Percentiles rank a stretch among this genome's conserved stretches.
Conservation (phyloP, 805 yeast species). For the Lipomyces kockii region DNA sequence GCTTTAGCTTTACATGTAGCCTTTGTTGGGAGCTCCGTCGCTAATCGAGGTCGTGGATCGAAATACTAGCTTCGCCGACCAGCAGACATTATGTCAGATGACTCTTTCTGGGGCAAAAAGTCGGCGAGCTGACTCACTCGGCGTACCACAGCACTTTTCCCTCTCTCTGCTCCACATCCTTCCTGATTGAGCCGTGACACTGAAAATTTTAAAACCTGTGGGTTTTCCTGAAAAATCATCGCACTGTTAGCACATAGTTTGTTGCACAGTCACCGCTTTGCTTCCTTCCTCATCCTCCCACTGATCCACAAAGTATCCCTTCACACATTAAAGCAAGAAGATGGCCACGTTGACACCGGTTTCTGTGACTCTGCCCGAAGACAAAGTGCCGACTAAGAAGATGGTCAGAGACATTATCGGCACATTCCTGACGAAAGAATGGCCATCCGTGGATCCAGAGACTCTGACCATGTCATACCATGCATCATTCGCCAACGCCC, state of each 20-base stretch:
- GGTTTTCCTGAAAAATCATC: not conserved
- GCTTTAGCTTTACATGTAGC: too few species aligned
- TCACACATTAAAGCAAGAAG: not conserved
- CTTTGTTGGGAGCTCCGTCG: too few species aligned
- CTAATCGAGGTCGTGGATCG: too few species aligned
- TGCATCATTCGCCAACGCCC: not conserved
- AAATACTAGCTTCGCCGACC: too few species aligned
- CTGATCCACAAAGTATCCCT: not conserved
- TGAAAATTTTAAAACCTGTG: too few species aligned
- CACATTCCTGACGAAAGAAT: slow-evolving; percentile 2
- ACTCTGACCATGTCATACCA: not conserved
- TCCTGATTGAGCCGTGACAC: too few species aligned
- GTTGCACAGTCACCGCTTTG: not conserved
- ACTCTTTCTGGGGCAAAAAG: too few species aligned
- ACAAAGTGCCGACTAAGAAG: slow-evolving; percentile 1
- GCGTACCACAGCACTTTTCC: too few species aligned
- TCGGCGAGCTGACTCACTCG: too few species aligned
- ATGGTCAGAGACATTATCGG: slow-evolving; percentile 1
- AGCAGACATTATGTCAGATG: too few species aligned
- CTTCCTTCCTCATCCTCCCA: not conserved
- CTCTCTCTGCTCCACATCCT: too few species aligned
- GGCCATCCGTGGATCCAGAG: not conserved
- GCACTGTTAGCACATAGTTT: not conserved
- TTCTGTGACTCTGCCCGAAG: not conserved
- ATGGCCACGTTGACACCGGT: not conserved